These are phyloP conservation scores for Penicillium sp. DNA, from an alignment of 2,329 filamentous ascomycete genomes.

Conservation along the genomic window DNA sequence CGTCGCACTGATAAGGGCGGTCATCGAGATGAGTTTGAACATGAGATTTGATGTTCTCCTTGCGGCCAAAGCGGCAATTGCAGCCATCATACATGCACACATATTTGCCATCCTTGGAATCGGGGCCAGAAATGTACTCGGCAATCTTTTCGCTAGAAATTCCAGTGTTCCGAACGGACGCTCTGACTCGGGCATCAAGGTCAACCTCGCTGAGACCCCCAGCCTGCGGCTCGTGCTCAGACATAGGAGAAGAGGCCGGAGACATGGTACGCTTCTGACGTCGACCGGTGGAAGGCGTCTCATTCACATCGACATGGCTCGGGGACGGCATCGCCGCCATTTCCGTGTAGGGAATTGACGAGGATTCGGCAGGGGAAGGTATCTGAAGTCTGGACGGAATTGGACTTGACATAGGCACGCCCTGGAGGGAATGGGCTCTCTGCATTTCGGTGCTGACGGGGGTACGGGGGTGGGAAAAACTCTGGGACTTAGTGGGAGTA, in stretches of 20 bases:
- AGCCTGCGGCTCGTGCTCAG: conserved; percentile 42
- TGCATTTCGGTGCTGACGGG: conserved; percentile 43
- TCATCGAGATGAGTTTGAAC: conserved; percentile 98
- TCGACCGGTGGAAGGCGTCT: conserved; percentile 23
- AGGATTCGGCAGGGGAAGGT: conserved; percentile 49
- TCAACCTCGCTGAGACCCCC: conserved; percentile 50
- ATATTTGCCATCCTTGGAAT: conserved; percentile 74
- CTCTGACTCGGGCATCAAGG: conserved; percentile 56
- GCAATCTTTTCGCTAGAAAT: conserved; percentile 83
- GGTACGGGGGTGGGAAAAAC: conserved; percentile 31
- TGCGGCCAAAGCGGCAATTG: conserved; percentile 87
- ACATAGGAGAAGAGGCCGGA: conserved; percentile 25
- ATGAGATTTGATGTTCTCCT: conserved; percentile 98
- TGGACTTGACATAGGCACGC: conserved; percentile 38
- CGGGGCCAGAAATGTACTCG: conserved; percentile 69
- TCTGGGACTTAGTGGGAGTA: conserved; percentile 41
- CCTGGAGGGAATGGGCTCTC: conserved; percentile 47
- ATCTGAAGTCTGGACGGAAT: conserved; percentile 44
- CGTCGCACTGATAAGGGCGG: conserved; percentile 88
- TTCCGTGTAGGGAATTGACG: conserved; percentile 55
- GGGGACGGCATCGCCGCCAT: conserved; percentile 45
- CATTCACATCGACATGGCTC: conserved; percentile 28
- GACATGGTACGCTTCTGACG: conserved; percentile 21
- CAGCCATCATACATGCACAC: conserved; percentile 74
- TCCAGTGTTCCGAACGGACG: conserved; percentile 72